phyloP scores from a whole-genome alignment of 305 asterid genomes.

The Fraxinus platypoda region DNA sequence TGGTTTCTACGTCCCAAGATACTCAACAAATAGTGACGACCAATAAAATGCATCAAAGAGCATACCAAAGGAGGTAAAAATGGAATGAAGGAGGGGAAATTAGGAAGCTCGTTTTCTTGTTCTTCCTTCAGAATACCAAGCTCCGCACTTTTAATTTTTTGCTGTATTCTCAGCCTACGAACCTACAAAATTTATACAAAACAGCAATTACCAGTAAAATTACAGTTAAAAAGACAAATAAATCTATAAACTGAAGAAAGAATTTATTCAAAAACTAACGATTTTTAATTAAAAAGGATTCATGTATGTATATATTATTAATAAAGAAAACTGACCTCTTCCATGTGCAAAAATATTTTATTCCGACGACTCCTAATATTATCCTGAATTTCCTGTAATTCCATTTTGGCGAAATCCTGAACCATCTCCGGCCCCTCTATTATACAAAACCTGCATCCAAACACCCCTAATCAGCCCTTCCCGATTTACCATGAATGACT shows the following conservation, averaged over 20 bases:
- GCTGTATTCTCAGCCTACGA: slow-evolving; percentile 86
- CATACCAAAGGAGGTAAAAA: slow-evolving; percentile 93
- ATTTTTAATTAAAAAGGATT: background rate
- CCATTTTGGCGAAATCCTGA: slow-evolving; percentile 83
- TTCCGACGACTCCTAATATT: slow-evolving; percentile 79
- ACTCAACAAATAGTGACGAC: background rate
- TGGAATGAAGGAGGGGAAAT: slow-evolving; percentile 89
- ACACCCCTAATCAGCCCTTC: slow-evolving; percentile 13
- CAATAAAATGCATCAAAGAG: background rate
- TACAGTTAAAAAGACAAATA: background rate
- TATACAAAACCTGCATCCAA: slow-evolving; percentile 69
- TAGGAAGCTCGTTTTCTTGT: slow-evolving; percentile 77
- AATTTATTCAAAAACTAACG: background rate
- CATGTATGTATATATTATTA: background rate
- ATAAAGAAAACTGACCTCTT: slow-evolving; percentile 43
- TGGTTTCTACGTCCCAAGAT: background rate
- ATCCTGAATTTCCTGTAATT: slow-evolving; percentile 79
- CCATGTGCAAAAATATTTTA: slow-evolving; percentile 70
- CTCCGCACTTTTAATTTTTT: slow-evolving; percentile 64
- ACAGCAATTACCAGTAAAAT: background rate
- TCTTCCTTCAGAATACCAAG: slow-evolving; percentile 64
- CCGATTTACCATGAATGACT: background rate
- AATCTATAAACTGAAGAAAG: background rate
- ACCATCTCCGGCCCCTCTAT: slow-evolving; percentile 95
- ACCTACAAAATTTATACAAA: slow-evolving; percentile 65